These are phyloP conservation scores for Acacia acuminata DNA, from an alignment of 306 rosid species.

Conservation along the genomic window DNA sequence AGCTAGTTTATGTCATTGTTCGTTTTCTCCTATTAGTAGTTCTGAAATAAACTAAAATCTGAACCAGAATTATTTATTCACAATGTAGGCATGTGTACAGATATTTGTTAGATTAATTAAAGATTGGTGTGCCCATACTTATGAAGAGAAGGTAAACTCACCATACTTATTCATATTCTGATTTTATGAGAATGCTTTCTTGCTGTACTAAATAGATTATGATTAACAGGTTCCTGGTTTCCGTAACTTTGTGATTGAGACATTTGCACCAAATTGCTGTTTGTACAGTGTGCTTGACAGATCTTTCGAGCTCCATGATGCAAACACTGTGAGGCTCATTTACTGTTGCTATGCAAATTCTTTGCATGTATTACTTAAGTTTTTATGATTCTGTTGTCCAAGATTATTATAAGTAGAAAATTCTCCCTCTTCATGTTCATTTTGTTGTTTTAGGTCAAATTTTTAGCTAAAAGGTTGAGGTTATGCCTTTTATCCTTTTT, in stretches of 20 bases:
- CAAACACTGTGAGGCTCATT: constrained; percentile 78
- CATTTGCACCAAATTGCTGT: constrained; percentile 89
- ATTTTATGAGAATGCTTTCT: constrained; percentile 3
- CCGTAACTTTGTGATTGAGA: constrained; percentile 73
- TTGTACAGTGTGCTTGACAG: constrained; percentile 88
- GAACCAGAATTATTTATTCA: constrained; percentile 25
- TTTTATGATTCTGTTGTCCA: constrained; percentile 12
- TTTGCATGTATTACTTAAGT: constrained; percentile 4
- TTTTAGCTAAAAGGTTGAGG: background rate
- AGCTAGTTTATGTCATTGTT: constrained; percentile 27
- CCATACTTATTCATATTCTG: background rate
- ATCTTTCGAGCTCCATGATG: constrained; percentile 88
- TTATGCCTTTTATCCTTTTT: background rate
- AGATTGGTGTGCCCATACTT: constrained; percentile 85
- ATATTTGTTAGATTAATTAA: constrained; percentile 80
- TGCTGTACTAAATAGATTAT: constrained; percentile 23
- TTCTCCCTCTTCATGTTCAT: background rate
- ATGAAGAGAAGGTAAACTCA: constrained; percentile 72
- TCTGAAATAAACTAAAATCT: constrained; percentile 23
- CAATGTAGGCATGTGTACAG: constrained; percentile 83
- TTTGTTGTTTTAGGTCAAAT: background rate
- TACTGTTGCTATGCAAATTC: background rate
- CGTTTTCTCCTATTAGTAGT: background rate
- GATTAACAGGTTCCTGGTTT: constrained; percentile 89
- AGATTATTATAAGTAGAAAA: background rate